These are phyloP conservation scores for Cornus controversa DNA, from an alignment of 148 eudicot species.

Conservation along the genomic window DNA sequence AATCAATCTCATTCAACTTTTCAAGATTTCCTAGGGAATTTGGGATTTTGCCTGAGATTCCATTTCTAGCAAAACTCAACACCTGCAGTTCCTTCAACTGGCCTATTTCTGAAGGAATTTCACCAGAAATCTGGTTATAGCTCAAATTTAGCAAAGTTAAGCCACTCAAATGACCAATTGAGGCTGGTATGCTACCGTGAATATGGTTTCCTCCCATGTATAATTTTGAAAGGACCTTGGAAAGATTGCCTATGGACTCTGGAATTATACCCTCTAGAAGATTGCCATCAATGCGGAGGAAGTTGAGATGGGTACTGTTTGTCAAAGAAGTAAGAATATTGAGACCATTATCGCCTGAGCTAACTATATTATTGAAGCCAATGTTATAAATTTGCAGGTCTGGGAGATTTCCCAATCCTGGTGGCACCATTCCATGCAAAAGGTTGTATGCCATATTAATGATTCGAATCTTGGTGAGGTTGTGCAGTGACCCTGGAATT, in stretches of 20 bases:
- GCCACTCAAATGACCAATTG: background rate
- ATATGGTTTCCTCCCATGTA: constrained; percentile 27
- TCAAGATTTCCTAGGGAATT: constrained; percentile 5
- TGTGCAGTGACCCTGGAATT: constrained; percentile 35
- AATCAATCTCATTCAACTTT: constrained; percentile 25
- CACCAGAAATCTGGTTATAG: background rate
- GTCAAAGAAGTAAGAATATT: constrained; percentile 28
- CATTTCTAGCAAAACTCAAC: constrained; percentile 21
- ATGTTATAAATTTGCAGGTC: constrained; percentile 33
- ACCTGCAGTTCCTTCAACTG: constrained; percentile 24
- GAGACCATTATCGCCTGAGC: constrained; percentile 30
- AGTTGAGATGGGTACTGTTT: constrained; percentile 27
- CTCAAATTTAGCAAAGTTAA: background rate
- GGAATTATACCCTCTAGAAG: constrained; percentile 35
- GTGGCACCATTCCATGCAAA: constrained; percentile 37
- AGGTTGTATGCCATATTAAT: constrained; percentile 37
- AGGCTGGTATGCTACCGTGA: background rate
- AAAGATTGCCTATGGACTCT: constrained; percentile 37
- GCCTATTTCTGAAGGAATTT: constrained; percentile 14
- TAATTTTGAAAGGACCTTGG: constrained; percentile 27
- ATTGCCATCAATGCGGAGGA: constrained; percentile 36
- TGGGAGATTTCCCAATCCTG: constrained; percentile 39
- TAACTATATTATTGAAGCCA: constrained; percentile 32
- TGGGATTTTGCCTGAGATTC: constrained; percentile 20
- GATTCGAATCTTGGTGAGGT: constrained; percentile 30